These are phyloP conservation scores for Monilinia vaccinii-corymbosi DNA, from an alignment of 2,329 filamentous ascomycete species.

Conservation along the genomic window DNA sequence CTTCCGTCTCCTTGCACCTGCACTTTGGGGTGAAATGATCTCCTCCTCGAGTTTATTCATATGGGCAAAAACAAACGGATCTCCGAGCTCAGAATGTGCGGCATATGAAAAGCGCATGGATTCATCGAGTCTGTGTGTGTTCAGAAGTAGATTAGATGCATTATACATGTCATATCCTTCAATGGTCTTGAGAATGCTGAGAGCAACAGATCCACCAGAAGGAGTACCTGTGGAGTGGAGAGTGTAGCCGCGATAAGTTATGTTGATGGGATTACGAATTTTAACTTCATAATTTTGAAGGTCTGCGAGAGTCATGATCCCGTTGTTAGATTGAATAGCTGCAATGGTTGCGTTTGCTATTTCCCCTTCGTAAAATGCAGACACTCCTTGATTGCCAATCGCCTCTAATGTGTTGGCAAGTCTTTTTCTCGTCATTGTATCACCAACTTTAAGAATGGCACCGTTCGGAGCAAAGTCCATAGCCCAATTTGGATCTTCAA, in stretches of 20 bases:
- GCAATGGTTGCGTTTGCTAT: constrained; percentile 54
- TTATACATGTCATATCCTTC: constrained; percentile 54
- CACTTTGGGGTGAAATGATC: constrained; percentile 56
- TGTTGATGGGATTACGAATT: constrained; percentile 54
- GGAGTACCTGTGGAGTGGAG: constrained; percentile 65
- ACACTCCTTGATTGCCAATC: constrained; percentile 49
- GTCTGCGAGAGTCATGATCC: constrained; percentile 60
- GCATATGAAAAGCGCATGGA: constrained; percentile 86
- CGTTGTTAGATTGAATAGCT: constrained; percentile 47
- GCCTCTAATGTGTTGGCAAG: constrained; percentile 57
- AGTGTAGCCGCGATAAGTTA: constrained; percentile 58
- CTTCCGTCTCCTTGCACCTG: constrained; percentile 48
- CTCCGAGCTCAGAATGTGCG: constrained; percentile 67
- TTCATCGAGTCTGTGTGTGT: constrained; percentile 76
- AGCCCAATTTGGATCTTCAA: constrained; percentile 53
- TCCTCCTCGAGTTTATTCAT: constrained; percentile 53
- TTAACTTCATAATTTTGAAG: constrained; percentile 56
- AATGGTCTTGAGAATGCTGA: constrained; percentile 64
- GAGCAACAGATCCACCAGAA: constrained; percentile 65
- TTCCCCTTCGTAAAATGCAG: constrained; percentile 53
- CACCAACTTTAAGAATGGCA: constrained; percentile 47
- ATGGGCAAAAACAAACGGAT: constrained; percentile 63
- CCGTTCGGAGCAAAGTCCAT: constrained; percentile 62
- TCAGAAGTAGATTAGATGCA: constrained; percentile 43
- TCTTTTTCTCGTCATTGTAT: constrained; percentile 54